phyloP scores from a whole-genome alignment of 2,329 filamentous ascomycete species.

The Didymella pinodella region DNA sequence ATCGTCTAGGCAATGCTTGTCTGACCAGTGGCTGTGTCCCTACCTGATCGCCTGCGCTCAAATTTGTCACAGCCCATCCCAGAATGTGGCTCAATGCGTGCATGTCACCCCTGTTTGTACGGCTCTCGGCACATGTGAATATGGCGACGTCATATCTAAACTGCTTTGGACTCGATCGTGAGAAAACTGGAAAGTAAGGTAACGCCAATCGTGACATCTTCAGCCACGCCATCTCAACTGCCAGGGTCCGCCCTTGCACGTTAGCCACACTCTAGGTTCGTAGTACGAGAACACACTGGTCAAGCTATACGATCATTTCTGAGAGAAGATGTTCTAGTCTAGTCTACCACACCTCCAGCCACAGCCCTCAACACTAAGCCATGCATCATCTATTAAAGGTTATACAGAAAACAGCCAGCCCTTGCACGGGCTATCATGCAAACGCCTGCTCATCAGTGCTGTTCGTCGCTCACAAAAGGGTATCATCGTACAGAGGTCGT shows the following conservation, averaged over 20 bases:
- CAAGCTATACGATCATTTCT: too few relatives aligned
- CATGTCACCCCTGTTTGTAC: not conserved
- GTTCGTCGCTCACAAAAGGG: conserved; percentile 12
- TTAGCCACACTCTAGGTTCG: not conserved
- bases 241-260: not conserved
- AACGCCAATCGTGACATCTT: not conserved
- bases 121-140: conserved; percentile 9
- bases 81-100: not conserved
- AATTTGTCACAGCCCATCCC: not conserved
- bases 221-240: not conserved
- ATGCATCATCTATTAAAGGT: conserved; percentile 5
- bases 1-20: conserved; percentile 20
- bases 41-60: not conserved
- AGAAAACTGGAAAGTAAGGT: not conserved
- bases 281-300: not conserved
- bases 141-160: conserved; percentile 7
- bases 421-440: not conserved
- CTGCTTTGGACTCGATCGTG: not conserved
- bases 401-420: not conserved
- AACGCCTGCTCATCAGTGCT: conserved; percentile 7
- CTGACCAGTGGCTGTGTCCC: conserved; percentile 1
- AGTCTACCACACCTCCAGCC: not conserved
- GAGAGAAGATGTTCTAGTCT: not conserved
- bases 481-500: conserved; percentile 25
- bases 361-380: not conserved